A percentile compares a stretch with the other conserved stretches of the same genome.
These are phyloP conservation scores for Fusarium brevicatenulatum DNA, from an alignment of 2,329 filamentous ascomycete species.

Conservation along the genomic window DNA sequence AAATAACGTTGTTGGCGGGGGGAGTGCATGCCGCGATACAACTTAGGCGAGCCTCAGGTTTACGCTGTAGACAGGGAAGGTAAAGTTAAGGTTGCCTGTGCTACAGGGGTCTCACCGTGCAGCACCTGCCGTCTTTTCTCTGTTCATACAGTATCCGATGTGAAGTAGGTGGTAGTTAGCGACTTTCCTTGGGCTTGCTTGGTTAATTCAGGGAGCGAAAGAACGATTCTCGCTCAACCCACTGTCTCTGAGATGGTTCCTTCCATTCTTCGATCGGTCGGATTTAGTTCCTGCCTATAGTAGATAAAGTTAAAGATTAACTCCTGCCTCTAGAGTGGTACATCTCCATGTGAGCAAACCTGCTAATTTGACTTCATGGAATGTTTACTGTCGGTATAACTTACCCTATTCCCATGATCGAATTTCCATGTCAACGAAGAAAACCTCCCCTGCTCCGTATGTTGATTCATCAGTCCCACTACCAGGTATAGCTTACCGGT, in stretches of 20 bases:
- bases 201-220: neutral
- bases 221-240: neutral
- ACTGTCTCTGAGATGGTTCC: neutral
- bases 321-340: constrained; percentile 11
- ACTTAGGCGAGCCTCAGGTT: constrained; percentile 38
- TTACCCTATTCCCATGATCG: neutral
- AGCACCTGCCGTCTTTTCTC: neutral
- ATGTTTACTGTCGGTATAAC: neutral
- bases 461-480: constrained; percentile 13
- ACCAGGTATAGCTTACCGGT: neutral
- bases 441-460: neutral
- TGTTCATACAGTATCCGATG: neutral
- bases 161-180: neutral
- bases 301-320: constrained; percentile 28
- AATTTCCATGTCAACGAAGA: neutral
- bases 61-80: constrained; percentile 11
- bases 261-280: neutral
- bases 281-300: neutral
- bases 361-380: neutral
- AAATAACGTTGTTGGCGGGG: constrained; percentile 24
- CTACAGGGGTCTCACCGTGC: constrained; percentile 26
- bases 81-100: constrained; percentile 26
- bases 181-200: neutral
- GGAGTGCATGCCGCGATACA: constrained; percentile 30
- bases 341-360: neutral